Conservation (phyloP, 768 basidiomycete genomes). For the Dentipellis sp. region DNA sequence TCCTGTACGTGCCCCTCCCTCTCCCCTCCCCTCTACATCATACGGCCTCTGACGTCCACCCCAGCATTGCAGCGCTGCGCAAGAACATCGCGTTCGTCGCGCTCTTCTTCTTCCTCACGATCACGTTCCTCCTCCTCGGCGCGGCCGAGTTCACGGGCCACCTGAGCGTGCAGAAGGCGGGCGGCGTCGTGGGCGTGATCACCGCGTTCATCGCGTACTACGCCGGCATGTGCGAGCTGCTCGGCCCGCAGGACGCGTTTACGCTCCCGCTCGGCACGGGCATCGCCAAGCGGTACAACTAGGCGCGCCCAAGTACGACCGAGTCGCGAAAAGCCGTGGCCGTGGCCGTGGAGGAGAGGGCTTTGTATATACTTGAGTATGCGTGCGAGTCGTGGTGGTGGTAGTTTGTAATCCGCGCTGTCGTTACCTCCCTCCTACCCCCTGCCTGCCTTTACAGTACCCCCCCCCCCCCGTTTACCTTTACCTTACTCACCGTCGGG, state of each 20-base stretch:
- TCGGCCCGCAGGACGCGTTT: slow-evolving; percentile 29
- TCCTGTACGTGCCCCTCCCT: slow-evolving; percentile 38
- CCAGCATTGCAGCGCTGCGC: slow-evolving; percentile 41
- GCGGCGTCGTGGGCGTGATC: slow-evolving; percentile 35
- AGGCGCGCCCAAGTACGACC: no score
- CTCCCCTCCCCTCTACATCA: background rate
- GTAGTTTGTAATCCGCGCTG: no score
- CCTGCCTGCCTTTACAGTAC: no score
- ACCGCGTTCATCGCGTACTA: slow-evolving; percentile 42
- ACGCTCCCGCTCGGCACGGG: slow-evolving; percentile 28
- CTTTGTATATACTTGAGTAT: no score
- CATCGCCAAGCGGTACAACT: background rate
- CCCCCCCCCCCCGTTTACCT: no score
- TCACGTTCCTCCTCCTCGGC: slow-evolving; percentile 43
- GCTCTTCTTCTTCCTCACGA: slow-evolving; percentile 42
- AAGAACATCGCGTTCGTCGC: slow-evolving; percentile 39
- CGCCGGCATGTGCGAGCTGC: slow-evolving; percentile 31
- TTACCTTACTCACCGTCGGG: no score
- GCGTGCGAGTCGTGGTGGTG: no score
- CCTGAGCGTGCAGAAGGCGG: slow-evolving; percentile 23
- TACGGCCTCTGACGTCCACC: background rate
- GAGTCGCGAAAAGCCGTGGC: no score
- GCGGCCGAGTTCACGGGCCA: slow-evolving; percentile 14
- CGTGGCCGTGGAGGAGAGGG: no score
- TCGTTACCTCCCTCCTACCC: no score